Conservation (phyloP, 2,329 filamentous ascomycete genomes). For the Cladophialophora exuberans region DNA sequence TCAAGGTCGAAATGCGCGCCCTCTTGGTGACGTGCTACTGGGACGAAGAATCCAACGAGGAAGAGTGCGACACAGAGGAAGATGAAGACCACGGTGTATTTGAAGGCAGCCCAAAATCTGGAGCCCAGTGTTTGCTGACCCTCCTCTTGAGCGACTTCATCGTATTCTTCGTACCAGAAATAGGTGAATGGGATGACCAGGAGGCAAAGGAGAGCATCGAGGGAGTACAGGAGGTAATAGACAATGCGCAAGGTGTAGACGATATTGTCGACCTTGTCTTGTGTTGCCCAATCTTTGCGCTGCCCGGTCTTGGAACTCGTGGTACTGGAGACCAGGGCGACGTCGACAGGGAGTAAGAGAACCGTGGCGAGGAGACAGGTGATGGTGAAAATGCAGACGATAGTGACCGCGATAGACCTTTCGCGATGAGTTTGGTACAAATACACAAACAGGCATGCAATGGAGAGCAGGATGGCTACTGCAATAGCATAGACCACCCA, state of each 20-base stretch:
- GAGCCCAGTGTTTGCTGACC: slow-evolving; percentile 71
- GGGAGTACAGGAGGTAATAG: slow-evolving; percentile 89
- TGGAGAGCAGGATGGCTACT: slow-evolving; percentile 72
- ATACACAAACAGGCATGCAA: slow-evolving; percentile 84
- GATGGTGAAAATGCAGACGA: slow-evolving; percentile 83
- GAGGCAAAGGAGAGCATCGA: slow-evolving; percentile 87
- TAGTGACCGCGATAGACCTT: slow-evolving; percentile 77
- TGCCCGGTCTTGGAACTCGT: slow-evolving; percentile 72
- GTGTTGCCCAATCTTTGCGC: slow-evolving; percentile 95
- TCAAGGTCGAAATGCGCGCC: slow-evolving; percentile 78
- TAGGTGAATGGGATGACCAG: slow-evolving; percentile 93
- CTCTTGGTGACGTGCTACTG: slow-evolving; percentile 69
- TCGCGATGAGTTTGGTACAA: slow-evolving; percentile 89
- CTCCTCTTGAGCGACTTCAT: slow-evolving; percentile 83
- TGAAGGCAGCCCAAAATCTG: slow-evolving; percentile 80
- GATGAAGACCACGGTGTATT: slow-evolving; percentile 88
- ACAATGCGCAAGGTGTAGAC: slow-evolving; percentile 80
- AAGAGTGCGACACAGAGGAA: slow-evolving; percentile 76
- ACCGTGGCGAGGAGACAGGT: slow-evolving; percentile 89
- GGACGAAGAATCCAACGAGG: slow-evolving; percentile 91
- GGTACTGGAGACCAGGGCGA: slow-evolving; percentile 91
- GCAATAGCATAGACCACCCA: slow-evolving; percentile 92
- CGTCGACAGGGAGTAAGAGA: slow-evolving; percentile 89
- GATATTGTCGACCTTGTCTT: slow-evolving; percentile 76
- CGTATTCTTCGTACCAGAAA: slow-evolving; percentile 98